Conservation (phyloP, 768 basidiomycete species). For the Gyrodon lividus region DNA sequence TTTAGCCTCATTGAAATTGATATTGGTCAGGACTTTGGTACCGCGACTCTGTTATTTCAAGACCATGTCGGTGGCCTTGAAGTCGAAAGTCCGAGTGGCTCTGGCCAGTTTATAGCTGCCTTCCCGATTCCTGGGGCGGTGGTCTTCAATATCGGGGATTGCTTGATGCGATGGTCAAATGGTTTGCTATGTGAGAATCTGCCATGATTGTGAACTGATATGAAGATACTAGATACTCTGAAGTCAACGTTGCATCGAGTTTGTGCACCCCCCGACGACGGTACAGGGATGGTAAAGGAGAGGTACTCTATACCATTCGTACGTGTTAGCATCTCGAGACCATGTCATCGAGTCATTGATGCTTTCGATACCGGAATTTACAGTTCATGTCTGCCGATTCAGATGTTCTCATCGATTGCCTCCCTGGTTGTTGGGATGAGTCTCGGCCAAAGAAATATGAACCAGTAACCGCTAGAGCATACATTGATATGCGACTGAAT, state of each 20-base stretch:
- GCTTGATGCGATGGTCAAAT: constrained; percentile 47
- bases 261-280: constrained; percentile 35
- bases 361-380: constrained; percentile 26
- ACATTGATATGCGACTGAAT: constrained; percentile 40
- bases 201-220: neutral
- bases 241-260: constrained; percentile 51
- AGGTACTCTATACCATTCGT: constrained; percentile 66
- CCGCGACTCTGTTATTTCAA: constrained; percentile 58
- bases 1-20: neutral
- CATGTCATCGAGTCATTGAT: neutral
- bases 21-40: constrained; percentile 47
- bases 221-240: constrained; percentile 19
- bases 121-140: constrained; percentile 45
- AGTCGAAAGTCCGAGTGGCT: constrained; percentile 51
- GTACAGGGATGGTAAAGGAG: constrained; percentile 40
- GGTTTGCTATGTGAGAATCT: constrained; percentile 9
- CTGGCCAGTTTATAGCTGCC: constrained; percentile 43
- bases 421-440: constrained; percentile 51
- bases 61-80: constrained; percentile 62
- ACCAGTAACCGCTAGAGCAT: constrained; percentile 41
- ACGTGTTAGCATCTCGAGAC: constrained; percentile 17
- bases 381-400: constrained; percentile 33
- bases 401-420: constrained; percentile 44
- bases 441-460: constrained; percentile 50
- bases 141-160: constrained; percentile 53